phyloP scores from a whole-genome alignment of 2,329 filamentous ascomycete genomes.

The Trichoderma afroharzianum region DNA sequence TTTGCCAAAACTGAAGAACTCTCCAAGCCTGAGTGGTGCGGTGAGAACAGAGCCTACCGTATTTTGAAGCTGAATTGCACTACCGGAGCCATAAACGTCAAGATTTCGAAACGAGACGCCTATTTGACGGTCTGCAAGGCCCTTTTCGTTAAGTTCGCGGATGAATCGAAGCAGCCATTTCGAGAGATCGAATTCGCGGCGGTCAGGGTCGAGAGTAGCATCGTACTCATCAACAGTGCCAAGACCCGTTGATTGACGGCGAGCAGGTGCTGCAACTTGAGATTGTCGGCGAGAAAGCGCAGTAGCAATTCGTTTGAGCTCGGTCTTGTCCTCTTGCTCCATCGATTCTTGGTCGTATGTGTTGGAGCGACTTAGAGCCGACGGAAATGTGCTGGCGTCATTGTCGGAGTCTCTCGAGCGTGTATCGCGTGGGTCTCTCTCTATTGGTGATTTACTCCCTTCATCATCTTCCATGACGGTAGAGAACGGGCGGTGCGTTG shows the following conservation, averaged over 20 bases:
- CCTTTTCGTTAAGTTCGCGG: constrained; percentile 48
- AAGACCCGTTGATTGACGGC: constrained; percentile 20
- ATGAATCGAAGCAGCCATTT: constrained; percentile 42
- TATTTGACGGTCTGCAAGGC: constrained; percentile 49
- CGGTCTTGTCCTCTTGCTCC: constrained; percentile 32
- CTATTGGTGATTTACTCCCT: neutral
- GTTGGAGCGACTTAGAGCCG: constrained; percentile 7
- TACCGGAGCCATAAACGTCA: constrained; percentile 63
- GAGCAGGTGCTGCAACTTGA: constrained; percentile 18
- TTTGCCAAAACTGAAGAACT: constrained; percentile 48
- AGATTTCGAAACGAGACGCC: constrained; percentile 64
- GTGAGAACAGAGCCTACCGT: constrained; percentile 59
- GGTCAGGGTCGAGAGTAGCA: constrained; percentile 36
- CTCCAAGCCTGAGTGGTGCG: constrained; percentile 54
- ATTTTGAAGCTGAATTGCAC: constrained; percentile 64
- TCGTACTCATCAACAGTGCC: constrained; percentile 28
- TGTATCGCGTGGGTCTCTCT: neutral
- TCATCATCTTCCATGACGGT: neutral
- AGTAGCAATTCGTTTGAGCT: constrained; percentile 40
- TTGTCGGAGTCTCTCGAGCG: constrained; percentile 4
- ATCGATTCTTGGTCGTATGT: constrained; percentile 23
- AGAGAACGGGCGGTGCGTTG: neutral
- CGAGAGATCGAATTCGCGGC: constrained; percentile 38
- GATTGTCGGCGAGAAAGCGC: constrained; percentile 36
- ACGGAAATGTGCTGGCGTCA: neutral